Conservation (phyloP, 2,329 filamentous ascomycete species). For the Xylaria arbuscula region DNA sequence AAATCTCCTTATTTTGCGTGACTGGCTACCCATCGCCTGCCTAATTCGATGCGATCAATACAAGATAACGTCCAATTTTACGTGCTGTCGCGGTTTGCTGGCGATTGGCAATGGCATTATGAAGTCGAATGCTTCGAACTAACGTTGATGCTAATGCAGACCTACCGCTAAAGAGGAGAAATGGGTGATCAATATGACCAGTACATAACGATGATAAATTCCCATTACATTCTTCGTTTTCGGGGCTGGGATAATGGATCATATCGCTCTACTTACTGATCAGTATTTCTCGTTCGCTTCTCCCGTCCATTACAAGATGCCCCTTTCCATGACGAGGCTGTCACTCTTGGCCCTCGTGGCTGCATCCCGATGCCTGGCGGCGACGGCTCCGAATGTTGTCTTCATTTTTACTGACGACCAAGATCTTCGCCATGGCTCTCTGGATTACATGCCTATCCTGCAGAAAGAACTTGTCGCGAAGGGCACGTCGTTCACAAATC, state of each 20-base stretch:
- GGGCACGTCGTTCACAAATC: not conserved
- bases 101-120: not conserved
- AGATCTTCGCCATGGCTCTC: not conserved
- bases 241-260: not conserved
- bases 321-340: not conserved
- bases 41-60: not conserved
- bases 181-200: not conserved
- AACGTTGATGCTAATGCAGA: not conserved
- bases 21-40: not conserved
- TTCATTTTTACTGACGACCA: not conserved
- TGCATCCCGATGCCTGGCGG: not conserved
- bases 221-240: not conserved
- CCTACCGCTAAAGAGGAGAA: not conserved
- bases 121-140: not conserved
- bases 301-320: not conserved
- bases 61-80: not conserved
- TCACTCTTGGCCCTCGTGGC: not conserved
- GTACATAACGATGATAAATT: not conserved
- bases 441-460: not conserved
- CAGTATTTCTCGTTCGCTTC: not conserved
- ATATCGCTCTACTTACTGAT: not conserved
- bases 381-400: not conserved
- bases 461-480: not conserved
- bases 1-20: not conserved
- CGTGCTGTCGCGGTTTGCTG: not conserved